These are phyloP conservation scores for Thelephora terrestris DNA, from an alignment of 1,284 basidiomycete species.

Conservation along the genomic window DNA sequence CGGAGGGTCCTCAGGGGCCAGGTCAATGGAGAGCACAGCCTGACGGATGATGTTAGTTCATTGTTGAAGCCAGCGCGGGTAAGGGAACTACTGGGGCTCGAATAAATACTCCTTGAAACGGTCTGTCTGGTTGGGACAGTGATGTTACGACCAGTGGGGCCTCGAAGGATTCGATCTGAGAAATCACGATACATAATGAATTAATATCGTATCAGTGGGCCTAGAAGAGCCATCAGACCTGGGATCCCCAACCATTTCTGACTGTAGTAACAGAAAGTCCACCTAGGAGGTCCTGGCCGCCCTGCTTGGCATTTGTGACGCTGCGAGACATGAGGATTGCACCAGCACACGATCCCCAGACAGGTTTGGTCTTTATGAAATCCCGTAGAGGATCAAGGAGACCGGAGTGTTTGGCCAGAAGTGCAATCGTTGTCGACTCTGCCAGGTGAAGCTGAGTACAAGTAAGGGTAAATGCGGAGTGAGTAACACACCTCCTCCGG, in stretches of 20 bases:
- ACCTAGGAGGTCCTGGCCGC: constrained; percentile 80
- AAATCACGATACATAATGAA: constrained; percentile 5
- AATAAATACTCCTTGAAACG: constrained; percentile 90
- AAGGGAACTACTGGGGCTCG: constrained; percentile 63
- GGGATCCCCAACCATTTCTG: constrained; percentile 86
- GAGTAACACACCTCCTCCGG: constrained; percentile 64
- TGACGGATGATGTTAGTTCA: constrained; percentile 19
- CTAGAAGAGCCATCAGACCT: constrained; percentile 33
- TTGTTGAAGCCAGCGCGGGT: constrained; percentile 10
- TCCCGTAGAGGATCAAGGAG: constrained; percentile 72
- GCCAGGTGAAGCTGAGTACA: not conserved
- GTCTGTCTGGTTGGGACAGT: constrained; percentile 46
- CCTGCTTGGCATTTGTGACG: constrained; percentile 75
- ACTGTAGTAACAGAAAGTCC: constrained; percentile 77
- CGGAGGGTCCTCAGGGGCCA: constrained; percentile 34
- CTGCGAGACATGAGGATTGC: constrained; percentile 80
- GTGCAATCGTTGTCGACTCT: constrained; percentile 92
- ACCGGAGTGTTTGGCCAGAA: constrained; percentile 73
- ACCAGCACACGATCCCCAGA: constrained; percentile 97
- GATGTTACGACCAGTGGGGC: constrained; percentile 59
- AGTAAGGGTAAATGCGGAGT: not conserved
- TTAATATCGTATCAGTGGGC: not conserved
- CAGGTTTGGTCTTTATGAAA: constrained; percentile 60
- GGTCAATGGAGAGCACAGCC: constrained; percentile 49
- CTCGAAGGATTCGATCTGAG: constrained; percentile 84